Evolutionary conservation across 148 eudicot species (phyloP), one percentile per base, ranked within the genome.

Genomic region (Polygonum aviculare): DNA sequence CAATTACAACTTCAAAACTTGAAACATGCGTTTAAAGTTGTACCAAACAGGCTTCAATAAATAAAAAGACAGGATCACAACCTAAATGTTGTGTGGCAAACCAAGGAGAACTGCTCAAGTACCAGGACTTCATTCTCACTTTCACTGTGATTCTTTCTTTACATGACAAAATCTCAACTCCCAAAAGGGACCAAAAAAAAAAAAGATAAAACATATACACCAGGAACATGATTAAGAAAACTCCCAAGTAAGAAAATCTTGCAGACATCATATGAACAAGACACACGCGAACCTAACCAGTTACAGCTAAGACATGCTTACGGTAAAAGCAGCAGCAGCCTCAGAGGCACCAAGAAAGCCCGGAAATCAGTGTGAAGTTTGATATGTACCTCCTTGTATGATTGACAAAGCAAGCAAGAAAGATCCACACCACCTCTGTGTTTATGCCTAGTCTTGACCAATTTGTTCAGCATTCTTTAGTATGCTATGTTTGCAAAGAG

Each of bases 401-500:
- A 80, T 80, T 72, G 47, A 79, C 80, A 35, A 51, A 50, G 76
- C 62, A 81, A 76, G 52, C 79, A 74, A 67, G 14, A 48, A 69
- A 76, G 44, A 19, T 54, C 40, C 69, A 45, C 63, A 49, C 16
- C 18, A n/a, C 51, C 40, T 5, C 12, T 55, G 74, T 72, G 35
- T 67, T 82, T 86, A 95, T 12, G 80, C 94, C 52, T 92, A 91
- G 49, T 90, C 92, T 26, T 88, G 76, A 57, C 90, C 83, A 82
- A 88, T 86, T 69, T 81, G 92, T 78, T 80, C 80, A 36, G 90
- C 89, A 38, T 86, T 89, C 84, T 89, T 91, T 11, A 90, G 83
- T 80, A 95, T 90, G 76, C 93, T 91, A 85, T 83, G 84, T 83
- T 93, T 95, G 91, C 99, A 95, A 39, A 95, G 94, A 19, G 99